These are phyloP conservation scores for Leucocoprinus leucothites DNA, from an alignment of 768 basidiomycete species.

Conservation along the genomic window DNA sequence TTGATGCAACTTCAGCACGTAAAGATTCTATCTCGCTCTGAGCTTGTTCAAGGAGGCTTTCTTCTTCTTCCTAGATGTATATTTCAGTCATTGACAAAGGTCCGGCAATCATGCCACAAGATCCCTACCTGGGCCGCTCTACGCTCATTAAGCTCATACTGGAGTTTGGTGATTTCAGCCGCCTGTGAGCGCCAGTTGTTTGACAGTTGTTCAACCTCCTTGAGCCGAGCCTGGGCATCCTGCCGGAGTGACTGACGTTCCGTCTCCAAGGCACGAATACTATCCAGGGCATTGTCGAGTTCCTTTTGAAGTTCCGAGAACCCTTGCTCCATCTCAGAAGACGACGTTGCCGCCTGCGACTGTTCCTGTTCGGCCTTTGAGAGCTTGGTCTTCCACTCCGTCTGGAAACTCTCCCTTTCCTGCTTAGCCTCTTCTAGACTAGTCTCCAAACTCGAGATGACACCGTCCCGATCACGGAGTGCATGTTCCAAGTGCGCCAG, in stretches of 20 bases:
- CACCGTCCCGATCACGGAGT: constrained; percentile 50
- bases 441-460: constrained; percentile 60
- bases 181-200: constrained; percentile 41
- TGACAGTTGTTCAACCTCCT: constrained; percentile 56
- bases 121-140: constrained; percentile 33
- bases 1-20: constrained; percentile 54
- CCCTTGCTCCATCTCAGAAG: constrained; percentile 59
- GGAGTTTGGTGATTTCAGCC: constrained; percentile 52
- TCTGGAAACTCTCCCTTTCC: constrained; percentile 43
- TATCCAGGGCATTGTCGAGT: constrained; percentile 50
- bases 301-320: constrained; percentile 62
- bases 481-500: constrained; percentile 52
- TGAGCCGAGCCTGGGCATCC: constrained; percentile 48
- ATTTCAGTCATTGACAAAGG: neutral
- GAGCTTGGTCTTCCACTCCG: constrained; percentile 42
- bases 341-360: constrained; percentile 42
- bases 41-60: constrained; percentile 58
- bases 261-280: constrained; percentile 56
- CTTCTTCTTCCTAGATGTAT: constrained; percentile 51
- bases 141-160: constrained; percentile 49
- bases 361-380: constrained; percentile 52
- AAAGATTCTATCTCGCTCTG: constrained; percentile 72
- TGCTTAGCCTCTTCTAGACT: constrained; percentile 53
- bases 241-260: constrained; percentile 63
- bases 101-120: neutral